Evolutionary conservation across 768 basidiomycete genomes (phyloP).

Genomic region (Termitomyces sp.): DNA sequence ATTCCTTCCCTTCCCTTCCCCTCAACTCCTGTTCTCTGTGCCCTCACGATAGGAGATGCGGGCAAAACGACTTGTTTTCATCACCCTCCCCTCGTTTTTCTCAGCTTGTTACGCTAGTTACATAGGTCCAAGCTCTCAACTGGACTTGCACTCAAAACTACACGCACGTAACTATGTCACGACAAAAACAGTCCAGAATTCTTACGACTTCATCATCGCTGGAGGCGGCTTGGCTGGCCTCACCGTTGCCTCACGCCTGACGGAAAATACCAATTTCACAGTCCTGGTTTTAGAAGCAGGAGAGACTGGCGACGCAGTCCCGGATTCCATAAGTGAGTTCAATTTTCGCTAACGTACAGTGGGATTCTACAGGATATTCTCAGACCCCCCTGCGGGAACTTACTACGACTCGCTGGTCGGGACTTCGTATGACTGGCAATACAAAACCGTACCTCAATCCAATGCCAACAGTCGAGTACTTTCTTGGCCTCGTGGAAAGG

Average conservation of each 20-base stretch:
- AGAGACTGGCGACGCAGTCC: conserved; percentile 35
- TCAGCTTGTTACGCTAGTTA: not conserved
- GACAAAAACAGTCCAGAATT: conserved; percentile 10
- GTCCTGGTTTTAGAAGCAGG: conserved; percentile 41
- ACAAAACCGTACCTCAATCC: conserved; percentile 43
- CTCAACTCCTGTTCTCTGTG: not conserved
- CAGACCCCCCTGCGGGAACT: conserved; percentile 46
- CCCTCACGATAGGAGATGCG: conserved; percentile 7
- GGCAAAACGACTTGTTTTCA: conserved; percentile 3
- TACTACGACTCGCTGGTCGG: conserved; percentile 47
- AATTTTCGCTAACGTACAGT: not conserved
- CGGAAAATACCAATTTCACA: conserved; percentile 28
- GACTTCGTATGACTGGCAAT: conserved; percentile 51
- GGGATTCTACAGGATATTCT: not conserved
- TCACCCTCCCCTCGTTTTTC: conserved; percentile 5
- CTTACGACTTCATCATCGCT: conserved; percentile 31
- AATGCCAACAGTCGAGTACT: conserved; percentile 37
- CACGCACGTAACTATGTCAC: conserved; percentile 14
- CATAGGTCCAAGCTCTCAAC: not conserved
- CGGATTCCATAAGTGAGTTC: conserved; percentile 26
- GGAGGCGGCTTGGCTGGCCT: conserved; percentile 34
- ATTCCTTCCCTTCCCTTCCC: not conserved
- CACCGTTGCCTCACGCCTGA: conserved; percentile 29
- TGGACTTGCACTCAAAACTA: not conserved
- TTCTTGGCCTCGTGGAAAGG: conserved; percentile 60